Conservation (phyloP, 371 early-diverging fungal species). For the Rhizopus microsporus region DNA sequence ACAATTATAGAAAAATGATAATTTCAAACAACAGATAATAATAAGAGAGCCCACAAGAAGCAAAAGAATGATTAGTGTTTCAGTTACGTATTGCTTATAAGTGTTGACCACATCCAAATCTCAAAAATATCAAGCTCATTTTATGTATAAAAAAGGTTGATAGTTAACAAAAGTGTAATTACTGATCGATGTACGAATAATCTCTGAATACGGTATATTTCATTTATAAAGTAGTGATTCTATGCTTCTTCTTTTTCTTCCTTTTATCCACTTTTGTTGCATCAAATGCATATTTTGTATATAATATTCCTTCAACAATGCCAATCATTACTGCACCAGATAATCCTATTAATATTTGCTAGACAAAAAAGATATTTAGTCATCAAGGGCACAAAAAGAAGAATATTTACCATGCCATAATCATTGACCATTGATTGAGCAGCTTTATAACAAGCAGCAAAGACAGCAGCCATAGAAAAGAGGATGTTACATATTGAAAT, state of each 20-base stretch:
- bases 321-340: slow-evolving; percentile 56
- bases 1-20: too few relatives aligned
- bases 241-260: slow-evolving; percentile 28
- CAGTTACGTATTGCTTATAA: too few relatives aligned
- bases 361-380: not conserved
- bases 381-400: not conserved
- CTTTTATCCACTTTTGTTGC: slow-evolving; percentile 15
- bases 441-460: slow-evolving; percentile 60
- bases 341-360: slow-evolving; percentile 55
- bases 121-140: too few relatives aligned
- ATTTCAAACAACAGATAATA: too few relatives aligned
- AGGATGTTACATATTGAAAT: slow-evolving; percentile 64
- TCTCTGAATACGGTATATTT: not conserved
- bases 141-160: too few relatives aligned
- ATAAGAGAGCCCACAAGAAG: too few relatives aligned
- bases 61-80: too few relatives aligned
- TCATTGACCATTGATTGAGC: slow-evolving; percentile 55
- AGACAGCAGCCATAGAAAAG: slow-evolving; percentile 65
- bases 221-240: slow-evolving; percentile 17
- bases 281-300: slow-evolving; percentile 36
- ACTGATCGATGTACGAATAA: not conserved
- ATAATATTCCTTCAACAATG: slow-evolving; percentile 54
- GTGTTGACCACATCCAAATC: too few relatives aligned
- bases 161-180: too few relatives aligned
- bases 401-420: slow-evolving; percentile 52